phyloP scores from a whole-genome alignment of 164 flowering plant genomes.

The Stephania yunnanensis region DNA sequence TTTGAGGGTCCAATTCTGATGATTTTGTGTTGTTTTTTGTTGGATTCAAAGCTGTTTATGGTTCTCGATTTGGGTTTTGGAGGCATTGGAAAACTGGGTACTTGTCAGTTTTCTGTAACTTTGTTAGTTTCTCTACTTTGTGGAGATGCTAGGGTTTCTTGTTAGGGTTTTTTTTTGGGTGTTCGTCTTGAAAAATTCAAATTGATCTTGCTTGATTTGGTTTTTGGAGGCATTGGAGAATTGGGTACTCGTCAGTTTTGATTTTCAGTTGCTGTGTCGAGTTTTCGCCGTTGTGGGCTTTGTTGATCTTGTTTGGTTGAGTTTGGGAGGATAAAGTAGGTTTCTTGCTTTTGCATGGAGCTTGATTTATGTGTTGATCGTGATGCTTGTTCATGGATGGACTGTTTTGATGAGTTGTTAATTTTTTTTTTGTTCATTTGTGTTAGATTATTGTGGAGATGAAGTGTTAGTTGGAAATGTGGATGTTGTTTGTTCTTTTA shows the following conservation, averaged over 20 bases:
- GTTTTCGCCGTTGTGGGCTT: neutral
- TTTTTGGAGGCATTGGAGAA: neutral
- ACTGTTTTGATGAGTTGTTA: neutral
- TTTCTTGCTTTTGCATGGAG: slow-evolving; percentile 1
- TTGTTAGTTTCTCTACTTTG: neutral
- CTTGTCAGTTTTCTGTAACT: neutral
- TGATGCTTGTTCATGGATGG: neutral
- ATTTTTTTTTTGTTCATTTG: neutral
- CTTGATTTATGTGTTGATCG: slow-evolving; percentile 5
- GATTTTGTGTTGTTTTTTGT: neutral
- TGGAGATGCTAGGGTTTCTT: neutral
- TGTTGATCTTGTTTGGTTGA: neutral
- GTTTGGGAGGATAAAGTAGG: neutral
- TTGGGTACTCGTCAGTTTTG: neutral
- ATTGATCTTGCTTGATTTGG: slow-evolving; percentile 1
- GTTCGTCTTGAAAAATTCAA: too few relatives aligned
- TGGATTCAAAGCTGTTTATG: slow-evolving; percentile 5
- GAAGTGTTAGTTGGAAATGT: neutral
- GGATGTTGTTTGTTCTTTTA: neutral
- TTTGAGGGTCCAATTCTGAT: neutral
- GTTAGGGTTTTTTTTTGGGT: too few relatives aligned
- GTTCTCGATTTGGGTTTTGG: slow-evolving; percentile 3
- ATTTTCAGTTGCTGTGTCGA: neutral
- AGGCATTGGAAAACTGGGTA: neutral
- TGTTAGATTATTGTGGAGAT: neutral